phyloP scores from a whole-genome alignment of 2,329 filamentous ascomycete genomes.

The Verticillium nonalfalfae region DNA sequence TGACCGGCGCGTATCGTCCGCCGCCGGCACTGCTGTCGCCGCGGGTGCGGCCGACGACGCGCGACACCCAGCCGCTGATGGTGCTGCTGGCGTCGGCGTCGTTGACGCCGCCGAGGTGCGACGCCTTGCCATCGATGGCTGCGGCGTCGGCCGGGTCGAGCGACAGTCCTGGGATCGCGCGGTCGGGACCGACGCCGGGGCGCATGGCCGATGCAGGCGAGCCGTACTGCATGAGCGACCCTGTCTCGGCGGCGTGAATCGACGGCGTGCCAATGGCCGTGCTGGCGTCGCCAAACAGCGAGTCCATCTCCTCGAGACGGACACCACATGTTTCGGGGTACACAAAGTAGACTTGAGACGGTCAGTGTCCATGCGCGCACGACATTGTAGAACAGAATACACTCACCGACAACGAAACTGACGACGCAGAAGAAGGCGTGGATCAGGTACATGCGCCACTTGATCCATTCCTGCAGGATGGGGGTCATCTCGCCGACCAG shows the following conservation, averaged over 20 bases:
- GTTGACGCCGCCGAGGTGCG: constrained; percentile 21
- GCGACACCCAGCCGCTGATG: constrained; percentile 43
- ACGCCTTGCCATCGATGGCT: constrained; percentile 33
- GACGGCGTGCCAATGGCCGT: constrained; percentile 74
- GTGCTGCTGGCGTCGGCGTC: constrained; percentile 30
- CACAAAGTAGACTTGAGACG: constrained; percentile 76
- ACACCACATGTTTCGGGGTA: constrained; percentile 97
- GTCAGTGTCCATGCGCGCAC: constrained; percentile 9
- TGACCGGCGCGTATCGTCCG: constrained; percentile 30
- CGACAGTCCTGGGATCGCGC: constrained; percentile 71
- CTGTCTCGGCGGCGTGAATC: constrained; percentile 65
- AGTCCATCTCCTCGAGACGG: constrained; percentile 93
- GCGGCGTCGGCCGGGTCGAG: constrained; percentile 69
- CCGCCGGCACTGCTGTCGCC: constrained; percentile 28
- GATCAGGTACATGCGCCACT: constrained; percentile 89
- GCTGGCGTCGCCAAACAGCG: constrained; percentile 87
- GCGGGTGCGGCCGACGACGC: constrained; percentile 31
- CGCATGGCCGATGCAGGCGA: constrained; percentile 79
- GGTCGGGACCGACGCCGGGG: constrained; percentile 44
- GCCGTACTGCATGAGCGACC: constrained; percentile 69
- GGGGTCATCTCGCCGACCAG: constrained; percentile 93
- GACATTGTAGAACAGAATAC: neutral
- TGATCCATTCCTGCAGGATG: constrained; percentile 83
- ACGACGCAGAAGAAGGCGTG: constrained; percentile 96
- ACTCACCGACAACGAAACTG: constrained; percentile 93